Evolutionary conservation across 495 filamentous ascomycete genomes (phyloP).

Genomic region (Annulohypoxylon maeteangense): DNA sequence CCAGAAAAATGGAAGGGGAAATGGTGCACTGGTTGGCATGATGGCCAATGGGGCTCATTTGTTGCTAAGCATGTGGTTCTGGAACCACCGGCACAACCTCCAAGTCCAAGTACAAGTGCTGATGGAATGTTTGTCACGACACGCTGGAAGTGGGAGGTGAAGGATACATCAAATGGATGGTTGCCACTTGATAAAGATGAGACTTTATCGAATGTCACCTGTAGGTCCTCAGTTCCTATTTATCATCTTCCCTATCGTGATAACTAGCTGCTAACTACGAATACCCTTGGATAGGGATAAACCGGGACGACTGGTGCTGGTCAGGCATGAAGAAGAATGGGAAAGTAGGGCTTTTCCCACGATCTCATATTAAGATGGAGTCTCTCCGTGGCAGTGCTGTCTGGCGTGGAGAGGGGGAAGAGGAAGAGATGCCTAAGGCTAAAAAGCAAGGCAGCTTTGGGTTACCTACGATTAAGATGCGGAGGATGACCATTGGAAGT

Average conservation of each 20-base stretch:
- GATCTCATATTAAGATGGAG: constrained; percentile 32
- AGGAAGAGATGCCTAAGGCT: constrained; percentile 17
- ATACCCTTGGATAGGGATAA: constrained; percentile 36
- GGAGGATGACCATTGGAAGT: constrained; percentile 40
- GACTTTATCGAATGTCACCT: constrained; percentile 52
- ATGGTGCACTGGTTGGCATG: constrained; percentile 59
- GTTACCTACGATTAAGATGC: constrained; percentile 38
- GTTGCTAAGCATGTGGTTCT: constrained; percentile 52
- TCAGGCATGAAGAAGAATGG: constrained; percentile 56
- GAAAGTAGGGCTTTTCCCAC: constrained; percentile 56
- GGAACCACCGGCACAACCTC: constrained; percentile 43
- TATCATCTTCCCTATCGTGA: not conserved
- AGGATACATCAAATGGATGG: constrained; percentile 45
- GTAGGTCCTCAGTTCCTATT: constrained; percentile 39
- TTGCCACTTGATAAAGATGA: constrained; percentile 57
- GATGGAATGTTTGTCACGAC: constrained; percentile 51
- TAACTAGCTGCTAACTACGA: constrained; percentile 4
- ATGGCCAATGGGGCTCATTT: constrained; percentile 57
- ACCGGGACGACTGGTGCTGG: constrained; percentile 61
- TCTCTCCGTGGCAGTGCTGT: constrained; percentile 27
- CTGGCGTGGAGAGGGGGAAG: constrained; percentile 21
- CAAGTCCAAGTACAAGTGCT: constrained; percentile 4
- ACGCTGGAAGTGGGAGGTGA: constrained; percentile 56
- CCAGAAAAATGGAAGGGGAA: constrained; percentile 57
- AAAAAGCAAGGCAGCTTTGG: constrained; percentile 34